These are phyloP conservation scores for Leccinum disarticulatum DNA, from an alignment of 768 basidiomycete species.

Conservation along the genomic window DNA sequence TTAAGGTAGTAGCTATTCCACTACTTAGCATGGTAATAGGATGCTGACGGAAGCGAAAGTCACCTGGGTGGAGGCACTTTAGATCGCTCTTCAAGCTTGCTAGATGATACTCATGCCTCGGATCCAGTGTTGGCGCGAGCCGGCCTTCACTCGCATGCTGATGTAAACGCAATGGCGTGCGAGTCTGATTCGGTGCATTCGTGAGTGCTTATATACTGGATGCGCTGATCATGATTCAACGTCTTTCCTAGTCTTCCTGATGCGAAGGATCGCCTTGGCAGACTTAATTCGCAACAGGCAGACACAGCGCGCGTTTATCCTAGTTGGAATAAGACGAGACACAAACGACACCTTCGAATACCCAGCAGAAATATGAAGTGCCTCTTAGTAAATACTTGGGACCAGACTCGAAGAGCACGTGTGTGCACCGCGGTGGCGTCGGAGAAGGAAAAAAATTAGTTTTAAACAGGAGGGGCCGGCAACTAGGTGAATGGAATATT, in stretches of 20 bases:
- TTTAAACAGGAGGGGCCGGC: background rate
- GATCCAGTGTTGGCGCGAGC: background rate
- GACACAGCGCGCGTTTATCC: background rate
- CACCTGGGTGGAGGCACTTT: background rate
- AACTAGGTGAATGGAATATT: conserved; percentile 1
- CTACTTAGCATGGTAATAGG: background rate
- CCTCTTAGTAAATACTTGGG: conserved; percentile 17
- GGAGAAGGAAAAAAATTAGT: background rate
- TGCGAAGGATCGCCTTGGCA: background rate
- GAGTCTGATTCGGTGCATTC: background rate
- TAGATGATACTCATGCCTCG: background rate
- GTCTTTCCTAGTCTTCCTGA: conserved; percentile 3
- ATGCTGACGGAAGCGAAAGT: conserved; percentile 5
- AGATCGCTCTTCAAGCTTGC: background rate
- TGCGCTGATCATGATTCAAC: background rate
- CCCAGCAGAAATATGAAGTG: conserved; percentile 13
- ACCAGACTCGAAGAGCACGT: background rate
- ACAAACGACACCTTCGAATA: background rate
- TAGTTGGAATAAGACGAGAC: conserved; percentile 3
- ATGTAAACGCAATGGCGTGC: background rate
- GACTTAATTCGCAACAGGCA: background rate
- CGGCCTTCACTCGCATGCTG: background rate
- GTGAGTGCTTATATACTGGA: conserved; percentile 4
- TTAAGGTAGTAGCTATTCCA: background rate
- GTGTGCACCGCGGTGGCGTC: background rate